Evolutionary conservation across 202 grass and related monocot genomes (phyloP), one percentile per base, ranked within the genome.

Genomic region (Panicum virgatum): DNA sequence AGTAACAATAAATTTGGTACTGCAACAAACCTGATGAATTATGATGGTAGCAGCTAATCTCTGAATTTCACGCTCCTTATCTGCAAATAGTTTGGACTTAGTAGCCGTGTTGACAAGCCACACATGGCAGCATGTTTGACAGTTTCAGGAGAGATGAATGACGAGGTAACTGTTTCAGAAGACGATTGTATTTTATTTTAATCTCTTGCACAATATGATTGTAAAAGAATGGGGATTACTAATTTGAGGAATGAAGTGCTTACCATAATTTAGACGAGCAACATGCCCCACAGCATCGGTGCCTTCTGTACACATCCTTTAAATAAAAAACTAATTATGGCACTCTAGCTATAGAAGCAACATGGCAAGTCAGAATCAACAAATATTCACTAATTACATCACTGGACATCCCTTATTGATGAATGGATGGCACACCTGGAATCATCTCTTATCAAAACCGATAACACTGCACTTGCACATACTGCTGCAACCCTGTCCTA

Each of bases 61-160:
- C 84, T 98, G 96, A 83, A 98, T 93, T 91, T 98, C 96, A 75
- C 92, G 91, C 82, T 98, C 96, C 83, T 98, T 91, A 75, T 98
- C 96, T 0, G 90, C 92, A 92, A 98, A 98, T 78, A 96, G 88
- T 87, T 98, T 98, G 76, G 86, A 92, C 77, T 96, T 98, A 62
- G 86, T 86, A 38, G 92, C 89, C 5, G 96, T 63, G 90, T 91
- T 63, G 92, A 91, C 67, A 96, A 83, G 76, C 96, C 92, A 89
- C 92, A 90, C 56, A 82, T 86, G 83, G 96, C 89, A 72, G 92
- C 96, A 60, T 90, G 80, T 88, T 89, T 93, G 10, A 96, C 81
- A 36, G 76, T 85, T 90, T 92, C 92, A n/a, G 36, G 75, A 66
- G 85, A 72, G 58, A 93, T 50, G 26, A 84, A 66, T 62, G 82